Conservation (phyloP, 495 filamentous ascomycete species). For the Letharia lupina region DNA sequence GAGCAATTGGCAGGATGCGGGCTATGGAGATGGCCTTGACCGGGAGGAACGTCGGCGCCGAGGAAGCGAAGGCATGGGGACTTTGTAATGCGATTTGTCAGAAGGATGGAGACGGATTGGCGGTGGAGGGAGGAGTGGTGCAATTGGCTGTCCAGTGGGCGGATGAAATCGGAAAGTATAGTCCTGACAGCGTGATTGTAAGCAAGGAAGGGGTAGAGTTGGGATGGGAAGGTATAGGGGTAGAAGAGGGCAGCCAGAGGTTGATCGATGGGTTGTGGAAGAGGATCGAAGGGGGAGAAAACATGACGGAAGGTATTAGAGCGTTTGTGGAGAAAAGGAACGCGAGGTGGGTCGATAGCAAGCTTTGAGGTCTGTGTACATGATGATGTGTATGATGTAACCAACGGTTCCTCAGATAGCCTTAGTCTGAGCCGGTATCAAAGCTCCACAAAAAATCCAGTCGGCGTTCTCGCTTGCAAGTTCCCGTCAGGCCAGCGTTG, state of each 20-base stretch:
- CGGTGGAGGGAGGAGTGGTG: conserved; percentile 33
- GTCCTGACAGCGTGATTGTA: conserved; percentile 64
- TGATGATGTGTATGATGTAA: not conserved
- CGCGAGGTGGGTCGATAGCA: conserved; percentile 63
- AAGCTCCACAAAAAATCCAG: too few species aligned
- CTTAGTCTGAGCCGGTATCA: not conserved
- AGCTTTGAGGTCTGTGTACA: conserved; percentile 44
- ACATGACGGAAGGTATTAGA: conserved; percentile 67
- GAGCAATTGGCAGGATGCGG: conserved; percentile 57
- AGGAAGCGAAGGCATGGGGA: conserved; percentile 59
- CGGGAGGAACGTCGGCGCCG: conserved; percentile 48
- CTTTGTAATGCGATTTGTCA: conserved; percentile 56
- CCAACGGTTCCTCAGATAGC: not conserved
- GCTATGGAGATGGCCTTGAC: conserved; percentile 64
- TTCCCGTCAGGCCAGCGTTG: not conserved
- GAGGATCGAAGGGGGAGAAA: conserved; percentile 55
- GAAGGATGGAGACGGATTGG: conserved; percentile 47
- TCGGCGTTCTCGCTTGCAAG: not conserved
- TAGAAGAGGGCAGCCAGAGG: conserved; percentile 52
- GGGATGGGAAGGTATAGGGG: conserved; percentile 58
- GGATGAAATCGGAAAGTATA: conserved; percentile 47
- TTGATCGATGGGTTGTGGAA: conserved; percentile 51
- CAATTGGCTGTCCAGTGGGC: conserved; percentile 43
- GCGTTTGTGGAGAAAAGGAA: conserved; percentile 75
- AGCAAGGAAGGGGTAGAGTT: conserved; percentile 55